Base-by-base conservation (phyloP, 441 rosid genomes). In the Gossypium davidsonii region DNA sequence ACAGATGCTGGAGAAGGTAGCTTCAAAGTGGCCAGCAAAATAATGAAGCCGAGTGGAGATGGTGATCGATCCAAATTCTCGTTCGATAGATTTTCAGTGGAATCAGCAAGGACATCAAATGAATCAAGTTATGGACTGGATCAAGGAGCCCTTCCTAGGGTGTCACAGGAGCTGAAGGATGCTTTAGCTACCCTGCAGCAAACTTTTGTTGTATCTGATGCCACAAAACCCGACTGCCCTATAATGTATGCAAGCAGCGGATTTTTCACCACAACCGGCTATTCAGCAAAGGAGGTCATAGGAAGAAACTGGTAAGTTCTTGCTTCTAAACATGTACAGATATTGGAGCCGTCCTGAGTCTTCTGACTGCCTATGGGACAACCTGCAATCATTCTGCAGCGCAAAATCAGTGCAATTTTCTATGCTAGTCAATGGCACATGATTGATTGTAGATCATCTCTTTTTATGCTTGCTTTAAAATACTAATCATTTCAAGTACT, bases 161-260 rank as follows among this genome's bases (percentile, higher is more conserved):
- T 86, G 37, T 92, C 97, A 0, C 90, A 90, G 77, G 98, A 94
- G 85, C 78, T 94, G 76, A 94, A 90, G 85, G 89, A 79, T 11
- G 98, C 98, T 78, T 79, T 94, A 63, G 80, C 97, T 10, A 86
- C 91, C 2, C 85, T 94, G 76, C 97, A 91, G 82, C 98, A 92
- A 81, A 92, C 98, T 6, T 94, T 94, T 80, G 98, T 94, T 34
- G 98, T 94, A 66, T 92, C 97, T 17, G 97, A 94, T 75, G 94
- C 97, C 7, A 88, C 93, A 42, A 90, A 85, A 82, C 95, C 94
- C 9, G 91, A 90, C 69, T 89, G 91, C 76, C 98, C 98, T 51
- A 92, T 94, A 51, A 70, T 94, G 78, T 92, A 87, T 78, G 98
- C 98, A 18, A 94, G 98, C 85, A 86, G 89, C 73, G 98, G 98